Conservation (phyloP, 495 filamentous ascomycete species). For the Talaromyces liani region DNA sequence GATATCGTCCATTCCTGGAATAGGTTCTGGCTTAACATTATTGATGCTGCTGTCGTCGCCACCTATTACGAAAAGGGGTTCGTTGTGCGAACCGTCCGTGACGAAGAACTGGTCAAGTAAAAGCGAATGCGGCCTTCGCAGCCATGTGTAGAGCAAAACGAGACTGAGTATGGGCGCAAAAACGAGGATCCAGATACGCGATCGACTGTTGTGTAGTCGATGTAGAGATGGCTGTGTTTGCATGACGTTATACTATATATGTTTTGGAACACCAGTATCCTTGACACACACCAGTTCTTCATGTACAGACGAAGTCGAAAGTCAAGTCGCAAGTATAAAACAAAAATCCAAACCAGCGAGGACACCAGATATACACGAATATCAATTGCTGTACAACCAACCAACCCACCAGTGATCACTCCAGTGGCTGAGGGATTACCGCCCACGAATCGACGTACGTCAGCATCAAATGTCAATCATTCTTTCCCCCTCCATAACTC, state of each 20-base stretch:
- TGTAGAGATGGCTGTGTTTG: background rate
- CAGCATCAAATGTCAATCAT: background rate
- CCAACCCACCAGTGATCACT: background rate
- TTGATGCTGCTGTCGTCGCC: background rate
- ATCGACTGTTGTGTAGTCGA: background rate
- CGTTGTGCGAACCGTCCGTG: background rate
- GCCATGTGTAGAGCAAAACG: background rate
- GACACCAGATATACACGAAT: background rate
- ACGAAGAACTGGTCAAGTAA: background rate
- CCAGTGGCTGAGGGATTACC: background rate
- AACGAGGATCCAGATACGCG: background rate
- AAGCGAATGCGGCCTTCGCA: background rate
- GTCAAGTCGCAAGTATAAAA: background rate
- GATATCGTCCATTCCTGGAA: conserved; percentile 26
- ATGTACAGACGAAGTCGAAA: background rate
- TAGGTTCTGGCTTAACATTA: background rate
- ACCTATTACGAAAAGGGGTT: background rate
- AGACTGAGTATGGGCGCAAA: background rate
- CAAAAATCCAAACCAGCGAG: background rate
- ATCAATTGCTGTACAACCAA: background rate
- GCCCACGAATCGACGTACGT: background rate
- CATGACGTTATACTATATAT: conserved; percentile 1
- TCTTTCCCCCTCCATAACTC: background rate
- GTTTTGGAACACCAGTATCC: background rate
- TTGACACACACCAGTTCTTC: background rate